These are phyloP conservation scores for Tubosaeta sp. DNA, from an alignment of 768 basidiomycete species.

Conservation along the genomic window DNA sequence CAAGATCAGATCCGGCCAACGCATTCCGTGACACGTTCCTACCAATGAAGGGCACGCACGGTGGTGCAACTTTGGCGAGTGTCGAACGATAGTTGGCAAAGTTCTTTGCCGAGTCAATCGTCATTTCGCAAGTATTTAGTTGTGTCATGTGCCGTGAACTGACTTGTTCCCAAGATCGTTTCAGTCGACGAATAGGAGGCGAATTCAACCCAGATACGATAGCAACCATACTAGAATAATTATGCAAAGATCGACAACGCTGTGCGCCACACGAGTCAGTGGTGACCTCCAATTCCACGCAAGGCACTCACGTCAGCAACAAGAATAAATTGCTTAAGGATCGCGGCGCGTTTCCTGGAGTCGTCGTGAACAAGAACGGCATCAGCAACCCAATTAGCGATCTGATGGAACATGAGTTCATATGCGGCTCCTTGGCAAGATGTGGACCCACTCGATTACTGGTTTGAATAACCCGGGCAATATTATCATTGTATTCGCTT, in stretches of 20 bases:
- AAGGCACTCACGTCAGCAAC: slow-evolving; percentile 76
- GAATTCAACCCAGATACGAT: slow-evolving; percentile 93
- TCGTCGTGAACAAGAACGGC: slow-evolving; percentile 78
- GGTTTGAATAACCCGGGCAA: slow-evolving; percentile 81
- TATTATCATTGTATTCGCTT: slow-evolving; percentile 74
- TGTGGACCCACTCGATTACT: slow-evolving; percentile 66
- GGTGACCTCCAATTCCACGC: not conserved
- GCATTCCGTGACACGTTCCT: slow-evolving; percentile 18
- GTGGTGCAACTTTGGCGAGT: slow-evolving; percentile 79
- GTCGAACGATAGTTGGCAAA: slow-evolving; percentile 87
- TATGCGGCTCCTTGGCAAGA: not conserved
- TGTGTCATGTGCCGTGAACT: slow-evolving; percentile 67
- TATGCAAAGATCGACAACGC: slow-evolving; percentile 87
- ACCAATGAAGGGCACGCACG: slow-evolving; percentile 98
- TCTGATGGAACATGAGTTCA: slow-evolving; percentile 40
- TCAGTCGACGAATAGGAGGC: slow-evolving; percentile 87
- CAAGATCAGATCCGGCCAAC: slow-evolving; percentile 1
- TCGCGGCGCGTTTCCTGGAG: slow-evolving; percentile 70
- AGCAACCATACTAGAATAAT: slow-evolving; percentile 96
- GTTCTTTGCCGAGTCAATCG: slow-evolving; percentile 90
- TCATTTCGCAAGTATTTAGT: slow-evolving; percentile 79
- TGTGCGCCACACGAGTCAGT: slow-evolving; percentile 29
- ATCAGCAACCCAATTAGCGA: slow-evolving; percentile 91
- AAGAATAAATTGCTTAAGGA: slow-evolving; percentile 87
- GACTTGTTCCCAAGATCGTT: slow-evolving; percentile 91